Conservation (phyloP, 1,284 basidiomycete species). For the Malassezia yamatoensis region DNA sequence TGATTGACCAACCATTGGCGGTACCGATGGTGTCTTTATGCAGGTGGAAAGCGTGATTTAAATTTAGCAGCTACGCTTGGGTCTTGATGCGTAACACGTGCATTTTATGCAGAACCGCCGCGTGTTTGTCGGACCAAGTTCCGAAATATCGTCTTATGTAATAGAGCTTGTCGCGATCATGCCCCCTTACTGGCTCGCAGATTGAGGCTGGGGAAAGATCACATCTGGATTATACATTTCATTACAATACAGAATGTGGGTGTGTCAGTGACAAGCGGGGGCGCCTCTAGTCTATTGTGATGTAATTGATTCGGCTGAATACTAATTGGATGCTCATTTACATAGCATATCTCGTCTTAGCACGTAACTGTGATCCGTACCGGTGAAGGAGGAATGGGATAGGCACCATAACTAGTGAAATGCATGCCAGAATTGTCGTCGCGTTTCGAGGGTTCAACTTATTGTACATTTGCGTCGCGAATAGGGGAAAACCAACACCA, state of each 20-base stretch:
- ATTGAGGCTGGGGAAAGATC: background rate
- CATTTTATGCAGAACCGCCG: too few species aligned
- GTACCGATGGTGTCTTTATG: too few species aligned
- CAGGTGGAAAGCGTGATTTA: too few species aligned
- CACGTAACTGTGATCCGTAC: slow-evolving; percentile 44
- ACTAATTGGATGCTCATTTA: background rate
- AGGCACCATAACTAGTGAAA: slow-evolving; percentile 61
- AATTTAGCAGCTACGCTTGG: too few species aligned
- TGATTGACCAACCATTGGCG: too few species aligned
- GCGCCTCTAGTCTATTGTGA: background rate
- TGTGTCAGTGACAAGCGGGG: background rate
- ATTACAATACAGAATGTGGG: background rate
- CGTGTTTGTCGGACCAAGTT: too few species aligned
- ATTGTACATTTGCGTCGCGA: slow-evolving; percentile 53
- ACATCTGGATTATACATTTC: background rate
- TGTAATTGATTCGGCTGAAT: background rate
- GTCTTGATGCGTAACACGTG: too few species aligned
- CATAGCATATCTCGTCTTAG: slow-evolving; percentile 8
- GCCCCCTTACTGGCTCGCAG: too few species aligned
- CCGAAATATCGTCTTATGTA: too few species aligned
- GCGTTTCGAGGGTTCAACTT: slow-evolving; percentile 63
- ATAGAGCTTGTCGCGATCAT: too few species aligned
- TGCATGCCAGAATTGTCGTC: slow-evolving; percentile 61
- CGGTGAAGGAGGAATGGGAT: slow-evolving; percentile 54
- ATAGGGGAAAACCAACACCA: slow-evolving; percentile 54